Conservation (phyloP, 2,329 filamentous ascomycete genomes). For the Penicillium carneum region DNA sequence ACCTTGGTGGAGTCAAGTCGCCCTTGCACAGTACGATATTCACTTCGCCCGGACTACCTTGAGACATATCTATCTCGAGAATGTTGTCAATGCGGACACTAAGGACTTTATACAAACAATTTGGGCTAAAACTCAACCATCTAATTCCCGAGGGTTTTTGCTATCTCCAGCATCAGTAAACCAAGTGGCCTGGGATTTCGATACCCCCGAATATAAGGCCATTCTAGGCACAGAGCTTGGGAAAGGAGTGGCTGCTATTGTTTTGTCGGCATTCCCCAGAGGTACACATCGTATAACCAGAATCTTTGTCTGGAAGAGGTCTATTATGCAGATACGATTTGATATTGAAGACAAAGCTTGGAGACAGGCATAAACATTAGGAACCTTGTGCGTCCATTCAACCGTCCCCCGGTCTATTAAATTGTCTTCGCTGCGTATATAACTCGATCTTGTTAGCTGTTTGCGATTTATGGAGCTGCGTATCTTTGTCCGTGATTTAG, state of each 20-base stretch:
- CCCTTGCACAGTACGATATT: background rate
- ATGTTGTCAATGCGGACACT: slow-evolving; percentile 4
- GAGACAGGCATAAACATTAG: background rate
- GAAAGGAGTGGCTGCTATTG: slow-evolving; percentile 8
- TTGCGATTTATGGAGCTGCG: background rate
- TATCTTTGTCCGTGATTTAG: background rate
- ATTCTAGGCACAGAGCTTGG: slow-evolving; percentile 14
- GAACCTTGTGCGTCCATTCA: background rate
- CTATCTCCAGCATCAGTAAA: background rate
- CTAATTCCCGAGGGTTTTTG: background rate
- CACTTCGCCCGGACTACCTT: background rate
- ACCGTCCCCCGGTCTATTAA: background rate
- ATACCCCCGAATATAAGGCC: slow-evolving; percentile 6
- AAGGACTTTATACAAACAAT: background rate
- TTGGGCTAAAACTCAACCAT: background rate
- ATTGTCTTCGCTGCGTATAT: background rate
- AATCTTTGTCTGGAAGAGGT: background rate
- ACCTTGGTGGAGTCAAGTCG: background rate
- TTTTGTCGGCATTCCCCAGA: background rate
- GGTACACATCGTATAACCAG: background rate
- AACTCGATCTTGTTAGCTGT: background rate
- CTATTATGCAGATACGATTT: slow-evolving; percentile 3
- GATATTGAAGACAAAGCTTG: background rate
- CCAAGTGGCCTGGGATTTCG: background rate
- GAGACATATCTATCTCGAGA: slow-evolving; percentile 1